Evolutionary conservation across 139 green algal species (phyloP).

Genomic region (Chlamydomonas sp.): DNA sequence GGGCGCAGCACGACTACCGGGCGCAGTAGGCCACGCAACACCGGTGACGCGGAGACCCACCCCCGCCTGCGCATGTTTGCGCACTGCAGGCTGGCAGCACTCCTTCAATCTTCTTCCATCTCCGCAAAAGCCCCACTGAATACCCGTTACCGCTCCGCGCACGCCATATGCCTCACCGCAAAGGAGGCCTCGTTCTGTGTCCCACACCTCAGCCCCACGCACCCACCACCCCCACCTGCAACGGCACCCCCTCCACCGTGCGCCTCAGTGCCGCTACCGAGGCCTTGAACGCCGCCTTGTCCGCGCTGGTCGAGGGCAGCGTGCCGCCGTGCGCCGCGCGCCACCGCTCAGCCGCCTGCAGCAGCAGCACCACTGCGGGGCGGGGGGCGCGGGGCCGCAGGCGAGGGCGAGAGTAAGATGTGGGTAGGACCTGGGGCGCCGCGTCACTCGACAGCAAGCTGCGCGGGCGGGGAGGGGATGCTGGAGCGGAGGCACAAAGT

Average conservation of each 20-base stretch:
- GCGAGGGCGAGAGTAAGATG: not conserved
- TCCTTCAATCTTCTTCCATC: too few species aligned
- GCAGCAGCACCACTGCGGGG: constrained; percentile 70
- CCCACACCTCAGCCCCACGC: not conserved
- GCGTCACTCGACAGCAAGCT: too few species aligned
- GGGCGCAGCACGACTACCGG: too few species aligned
- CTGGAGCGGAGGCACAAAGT: too few species aligned
- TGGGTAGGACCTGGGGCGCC: not conserved
- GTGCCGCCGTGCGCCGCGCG: constrained; percentile 39
- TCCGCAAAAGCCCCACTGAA: too few species aligned
- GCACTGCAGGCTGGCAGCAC: too few species aligned
- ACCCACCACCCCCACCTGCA: constrained; percentile 51
- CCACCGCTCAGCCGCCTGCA: constrained; percentile 72
- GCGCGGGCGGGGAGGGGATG: too few species aligned
- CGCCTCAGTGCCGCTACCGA: constrained; percentile 70
- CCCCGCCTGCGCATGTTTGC: too few species aligned
- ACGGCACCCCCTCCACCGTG: constrained; percentile 52
- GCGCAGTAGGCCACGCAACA: too few species aligned
- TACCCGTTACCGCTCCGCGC: not conserved
- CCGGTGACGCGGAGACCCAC: too few species aligned
- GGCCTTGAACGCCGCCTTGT: constrained; percentile 79
- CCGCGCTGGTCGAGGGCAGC: constrained; percentile 7
- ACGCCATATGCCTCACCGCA: not conserved
- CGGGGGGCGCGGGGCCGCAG: not conserved
- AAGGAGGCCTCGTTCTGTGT: not conserved